phyloP scores from a whole-genome alignment of 345 rosid species.

The Noccaea bulbosa region DNA sequence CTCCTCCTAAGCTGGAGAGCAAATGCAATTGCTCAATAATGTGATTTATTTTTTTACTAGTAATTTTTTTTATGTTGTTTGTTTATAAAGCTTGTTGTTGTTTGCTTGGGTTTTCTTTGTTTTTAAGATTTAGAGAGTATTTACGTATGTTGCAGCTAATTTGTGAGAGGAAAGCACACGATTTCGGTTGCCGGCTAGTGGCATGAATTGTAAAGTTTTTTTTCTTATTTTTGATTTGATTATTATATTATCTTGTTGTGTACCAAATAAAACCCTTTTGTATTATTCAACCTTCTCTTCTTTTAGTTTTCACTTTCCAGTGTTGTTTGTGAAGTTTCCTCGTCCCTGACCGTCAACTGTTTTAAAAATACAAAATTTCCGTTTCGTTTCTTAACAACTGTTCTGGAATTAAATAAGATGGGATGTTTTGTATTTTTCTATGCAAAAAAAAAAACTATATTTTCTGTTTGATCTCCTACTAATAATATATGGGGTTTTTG shows the following conservation, averaged over 20 bases:
- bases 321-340: no score
- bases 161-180: slow-evolving; percentile 40
- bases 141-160: slow-evolving; percentile 34
- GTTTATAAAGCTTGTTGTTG: slow-evolving; percentile 34
- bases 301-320: no score
- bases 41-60: slow-evolving; percentile 50
- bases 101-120: slow-evolving; percentile 22
- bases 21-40: slow-evolving; percentile 98
- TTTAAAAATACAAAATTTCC: no score
- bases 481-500: no score
- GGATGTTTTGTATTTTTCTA: no score
- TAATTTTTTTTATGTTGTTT: slow-evolving; percentile 21
- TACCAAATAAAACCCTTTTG: slow-evolving; percentile 11
- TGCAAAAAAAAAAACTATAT: no score
- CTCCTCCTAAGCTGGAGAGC: slow-evolving; percentile 90
- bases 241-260: slow-evolving; percentile 19
- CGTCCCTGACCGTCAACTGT: no score
- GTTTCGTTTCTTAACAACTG: no score
- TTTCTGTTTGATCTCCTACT: no score
- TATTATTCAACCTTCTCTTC: not conserved
- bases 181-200: slow-evolving; percentile 33
- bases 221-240: slow-evolving; percentile 21
- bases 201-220: slow-evolving; percentile 48
- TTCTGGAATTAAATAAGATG: no score
- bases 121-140: slow-evolving; percentile 18